Evolutionary conservation across 805 yeast genomes (phyloP).

Genomic region (Yarrowia bubula): DNA sequence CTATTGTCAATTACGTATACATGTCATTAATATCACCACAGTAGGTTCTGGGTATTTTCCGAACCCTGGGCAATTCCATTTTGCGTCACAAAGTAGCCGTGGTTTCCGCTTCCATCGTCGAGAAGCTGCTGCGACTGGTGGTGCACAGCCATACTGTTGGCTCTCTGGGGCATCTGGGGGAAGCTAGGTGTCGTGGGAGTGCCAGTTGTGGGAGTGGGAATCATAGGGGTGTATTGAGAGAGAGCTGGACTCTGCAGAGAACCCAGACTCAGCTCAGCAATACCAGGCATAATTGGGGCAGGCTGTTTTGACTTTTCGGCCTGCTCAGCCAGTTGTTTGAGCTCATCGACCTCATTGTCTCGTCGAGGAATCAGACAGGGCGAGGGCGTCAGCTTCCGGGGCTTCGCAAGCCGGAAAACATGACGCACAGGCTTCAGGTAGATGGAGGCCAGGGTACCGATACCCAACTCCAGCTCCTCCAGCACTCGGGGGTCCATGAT

Average conservation of each 20-base stretch:
- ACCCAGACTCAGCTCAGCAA: slow-evolving; percentile 2
- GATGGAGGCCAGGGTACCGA: slow-evolving; percentile 79
- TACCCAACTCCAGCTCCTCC: slow-evolving; percentile 77
- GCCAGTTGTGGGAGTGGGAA: neutral
- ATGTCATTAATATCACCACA: neutral
- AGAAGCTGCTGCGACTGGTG: slow-evolving; percentile 10
- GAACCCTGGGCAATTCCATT: slow-evolving; percentile 17
- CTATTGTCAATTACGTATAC: neutral
- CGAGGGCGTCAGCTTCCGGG: slow-evolving; percentile 50
- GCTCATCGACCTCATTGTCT: slow-evolving; percentile 18
- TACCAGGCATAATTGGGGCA: neutral
- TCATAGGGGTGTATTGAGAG: slow-evolving; percentile 5
- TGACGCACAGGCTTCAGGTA: slow-evolving; percentile 81
- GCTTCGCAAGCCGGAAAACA: slow-evolving; percentile 66
- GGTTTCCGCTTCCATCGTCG: slow-evolving; percentile 25
- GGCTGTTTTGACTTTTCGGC: slow-evolving; percentile 13
- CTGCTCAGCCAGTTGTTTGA: slow-evolving; percentile 23
- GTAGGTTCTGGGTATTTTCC: slow-evolving; percentile 7
- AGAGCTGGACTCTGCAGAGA: slow-evolving; percentile 3
- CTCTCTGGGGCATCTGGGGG: slow-evolving; percentile 12
- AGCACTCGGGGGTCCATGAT: slow-evolving; percentile 60
- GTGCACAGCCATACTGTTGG: slow-evolving; percentile 15
- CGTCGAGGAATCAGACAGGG: slow-evolving; percentile 45
- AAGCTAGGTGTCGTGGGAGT: slow-evolving; percentile 21
- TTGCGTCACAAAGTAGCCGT: slow-evolving; percentile 28